phyloP scores from a whole-genome alignment of 768 basidiomycete species.

The Myochromella boudieri region DNA sequence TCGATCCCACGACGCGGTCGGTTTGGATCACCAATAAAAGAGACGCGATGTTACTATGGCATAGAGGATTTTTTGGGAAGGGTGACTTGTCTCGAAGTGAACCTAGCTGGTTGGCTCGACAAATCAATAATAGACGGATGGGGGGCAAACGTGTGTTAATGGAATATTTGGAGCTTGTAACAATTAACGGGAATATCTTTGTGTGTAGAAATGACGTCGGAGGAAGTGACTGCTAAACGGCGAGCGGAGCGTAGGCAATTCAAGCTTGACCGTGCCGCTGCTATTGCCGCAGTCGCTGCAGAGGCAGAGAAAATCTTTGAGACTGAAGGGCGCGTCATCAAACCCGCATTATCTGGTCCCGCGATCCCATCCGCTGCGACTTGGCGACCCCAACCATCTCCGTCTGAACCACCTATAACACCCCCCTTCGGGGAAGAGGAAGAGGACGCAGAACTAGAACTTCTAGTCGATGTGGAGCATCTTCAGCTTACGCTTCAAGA shows the following conservation, averaged over 20 bases:
- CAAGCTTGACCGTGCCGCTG: slow-evolving; percentile 88
- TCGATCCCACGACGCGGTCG: slow-evolving; percentile 79
- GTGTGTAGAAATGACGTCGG: slow-evolving; percentile 70
- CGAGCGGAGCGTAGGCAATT: slow-evolving; percentile 88
- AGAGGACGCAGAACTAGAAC: slow-evolving; percentile 38
- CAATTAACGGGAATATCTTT: slow-evolving; percentile 2
- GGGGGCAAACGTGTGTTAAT: slow-evolving; percentile 56
- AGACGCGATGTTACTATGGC: slow-evolving; percentile 77
- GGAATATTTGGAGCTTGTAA: not conserved
- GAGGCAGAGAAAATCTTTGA: slow-evolving; percentile 79
- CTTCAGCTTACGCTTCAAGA: slow-evolving; percentile 88
- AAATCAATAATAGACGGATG: slow-evolving; percentile 63
- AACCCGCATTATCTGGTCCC: slow-evolving; percentile 57
- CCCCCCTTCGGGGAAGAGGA: slow-evolving; percentile 29
- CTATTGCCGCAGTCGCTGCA: slow-evolving; percentile 78
- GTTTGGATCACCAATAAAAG: slow-evolving; percentile 76
- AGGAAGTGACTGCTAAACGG: slow-evolving; percentile 88
- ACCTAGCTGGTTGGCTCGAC: slow-evolving; percentile 87
- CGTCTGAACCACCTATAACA: slow-evolving; percentile 19
- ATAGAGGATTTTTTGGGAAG: slow-evolving; percentile 95
- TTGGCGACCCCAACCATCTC: slow-evolving; percentile 54
- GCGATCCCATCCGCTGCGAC: slow-evolving; percentile 80
- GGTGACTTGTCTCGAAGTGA: slow-evolving; percentile 94
- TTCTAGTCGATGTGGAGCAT: slow-evolving; percentile 79
- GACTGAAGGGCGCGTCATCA: slow-evolving; percentile 62